Evolutionary conservation across 2,329 filamentous ascomycete species (phyloP), one percentile per base, ranked within the genome.

Genomic region (Pyrenophora graminea): DNA sequence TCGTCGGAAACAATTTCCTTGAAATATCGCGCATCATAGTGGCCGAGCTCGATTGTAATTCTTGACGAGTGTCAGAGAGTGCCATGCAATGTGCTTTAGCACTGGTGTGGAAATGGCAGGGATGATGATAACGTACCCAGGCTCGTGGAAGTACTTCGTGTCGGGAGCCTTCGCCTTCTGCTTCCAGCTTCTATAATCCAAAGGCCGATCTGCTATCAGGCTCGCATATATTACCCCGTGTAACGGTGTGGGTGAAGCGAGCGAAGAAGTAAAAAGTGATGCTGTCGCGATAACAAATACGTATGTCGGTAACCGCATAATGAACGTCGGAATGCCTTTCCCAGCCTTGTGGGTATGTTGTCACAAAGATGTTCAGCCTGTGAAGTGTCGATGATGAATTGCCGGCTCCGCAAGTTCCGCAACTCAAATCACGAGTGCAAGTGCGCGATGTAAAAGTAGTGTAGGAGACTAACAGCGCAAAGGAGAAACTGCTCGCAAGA

Each of bases 1-100:
- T 83, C 82, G 72, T 91, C 88, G 12, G 79, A 74, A 7, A 92
- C 81, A 3, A 80, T 67, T n/a, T 79, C 74, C 33, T 79, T 77
- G 74, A 88, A 93, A 74, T 81, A 93, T 55, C 90, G 85, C 19
- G 69, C 72, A 71, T 93, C 89, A 72, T 93, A 93, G 75, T 93
- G 89, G 44, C 83, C 82, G 18, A 88, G 79, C 25, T 80, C 79
- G 45, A 84, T 75, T 61, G 80, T 79, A 32, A 56, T 59, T 46
- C 72, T 73, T 32, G 3, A 19, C 7, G 21, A 15, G 2, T 15
- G 47, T 70, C 21, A 65, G 61, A 45, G n/a, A 27, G 21, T 31
- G 23, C 38, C n/a, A 15, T 19, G 8, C 18, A 17, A 18, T 15
- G 2, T 4, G 31, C 3, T 13, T 3, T 10, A 15, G 13, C 25